Evolutionary conservation across 2,329 filamentous ascomycete genomes (phyloP).

Genomic region (Alternaria triticimaculans): DNA sequence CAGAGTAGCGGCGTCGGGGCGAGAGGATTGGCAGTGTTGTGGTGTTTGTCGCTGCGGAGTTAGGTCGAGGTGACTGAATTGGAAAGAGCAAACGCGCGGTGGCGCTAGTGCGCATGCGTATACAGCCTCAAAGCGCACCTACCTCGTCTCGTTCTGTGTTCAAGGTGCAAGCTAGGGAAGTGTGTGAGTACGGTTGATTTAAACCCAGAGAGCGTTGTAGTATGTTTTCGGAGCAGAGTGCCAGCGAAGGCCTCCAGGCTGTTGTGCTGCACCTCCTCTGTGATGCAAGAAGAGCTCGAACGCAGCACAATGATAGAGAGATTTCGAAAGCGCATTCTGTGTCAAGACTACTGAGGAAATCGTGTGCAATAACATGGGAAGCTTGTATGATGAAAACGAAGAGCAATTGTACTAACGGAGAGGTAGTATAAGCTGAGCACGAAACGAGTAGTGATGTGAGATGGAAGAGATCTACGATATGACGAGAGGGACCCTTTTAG

Average conservation of each 20-base stretch:
- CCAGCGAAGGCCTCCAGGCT: background rate
- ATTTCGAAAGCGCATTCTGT: background rate
- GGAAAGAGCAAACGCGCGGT: constrained; percentile 8
- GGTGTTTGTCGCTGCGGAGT: background rate
- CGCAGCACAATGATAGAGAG: background rate
- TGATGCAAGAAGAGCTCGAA: background rate
- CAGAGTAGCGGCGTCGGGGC: background rate
- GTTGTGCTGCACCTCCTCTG: background rate
- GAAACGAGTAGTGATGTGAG: background rate
- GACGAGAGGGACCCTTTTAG: background rate
- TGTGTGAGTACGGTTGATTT: background rate
- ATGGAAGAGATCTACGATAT: background rate
- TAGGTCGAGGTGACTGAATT: constrained; percentile 6
- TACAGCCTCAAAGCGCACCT: background rate
- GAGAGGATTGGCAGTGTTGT: background rate
- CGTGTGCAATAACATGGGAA: background rate
- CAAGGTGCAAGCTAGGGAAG: background rate
- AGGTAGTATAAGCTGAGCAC: background rate
- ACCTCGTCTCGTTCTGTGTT: background rate
- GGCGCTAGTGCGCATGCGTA: background rate
- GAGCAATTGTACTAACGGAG: background rate
- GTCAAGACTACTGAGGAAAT: background rate
- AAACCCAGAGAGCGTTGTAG: background rate
- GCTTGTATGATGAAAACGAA: background rate
- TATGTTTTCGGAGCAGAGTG: background rate